These are phyloP conservation scores for Moricandia moricandioides DNA, from an alignment of 345 rosid species.

Conservation along the genomic window DNA sequence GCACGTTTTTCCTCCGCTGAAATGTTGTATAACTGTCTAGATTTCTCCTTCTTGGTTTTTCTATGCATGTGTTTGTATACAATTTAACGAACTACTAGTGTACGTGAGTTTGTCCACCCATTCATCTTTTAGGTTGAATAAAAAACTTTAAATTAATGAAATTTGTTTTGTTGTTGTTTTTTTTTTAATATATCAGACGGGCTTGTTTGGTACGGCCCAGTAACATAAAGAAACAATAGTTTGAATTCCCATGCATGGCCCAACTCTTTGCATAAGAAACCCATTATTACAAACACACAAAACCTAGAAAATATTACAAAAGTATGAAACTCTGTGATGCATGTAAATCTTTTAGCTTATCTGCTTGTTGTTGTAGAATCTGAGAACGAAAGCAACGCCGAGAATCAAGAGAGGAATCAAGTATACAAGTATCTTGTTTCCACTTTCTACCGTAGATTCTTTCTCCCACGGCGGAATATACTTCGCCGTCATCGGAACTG, in stretches of 20 bases:
- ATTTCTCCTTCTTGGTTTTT: not conserved
- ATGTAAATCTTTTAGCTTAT: not conserved
- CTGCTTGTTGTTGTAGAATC: conserved; percentile 40
- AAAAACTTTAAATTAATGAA: not conserved
- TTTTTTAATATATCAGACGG: not conserved
- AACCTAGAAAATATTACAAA: not conserved
- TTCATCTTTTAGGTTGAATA: not conserved
- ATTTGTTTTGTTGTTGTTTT: not conserved
- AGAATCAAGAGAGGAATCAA: conserved; percentile 63
- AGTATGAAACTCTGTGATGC: not conserved
- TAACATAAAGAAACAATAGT: not conserved
- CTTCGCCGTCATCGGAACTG: conserved; percentile 45
- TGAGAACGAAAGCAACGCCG: conserved; percentile 58
- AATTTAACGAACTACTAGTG: not conserved
- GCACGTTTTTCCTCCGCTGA: not conserved
- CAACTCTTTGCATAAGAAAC: not conserved
- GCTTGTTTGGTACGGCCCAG: not conserved
- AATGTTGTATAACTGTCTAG: not conserved
- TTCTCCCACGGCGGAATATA: conserved; percentile 38
- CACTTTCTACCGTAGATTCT: conserved; percentile 24
- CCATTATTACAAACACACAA: conserved; percentile 2
- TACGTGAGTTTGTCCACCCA: not conserved
- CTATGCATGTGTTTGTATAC: not conserved
- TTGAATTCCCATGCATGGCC: not conserved
- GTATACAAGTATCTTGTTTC: conserved; percentile 47